phyloP scores from a whole-genome alignment of 345 rosid genomes.

The Trapa bicornis region DNA sequence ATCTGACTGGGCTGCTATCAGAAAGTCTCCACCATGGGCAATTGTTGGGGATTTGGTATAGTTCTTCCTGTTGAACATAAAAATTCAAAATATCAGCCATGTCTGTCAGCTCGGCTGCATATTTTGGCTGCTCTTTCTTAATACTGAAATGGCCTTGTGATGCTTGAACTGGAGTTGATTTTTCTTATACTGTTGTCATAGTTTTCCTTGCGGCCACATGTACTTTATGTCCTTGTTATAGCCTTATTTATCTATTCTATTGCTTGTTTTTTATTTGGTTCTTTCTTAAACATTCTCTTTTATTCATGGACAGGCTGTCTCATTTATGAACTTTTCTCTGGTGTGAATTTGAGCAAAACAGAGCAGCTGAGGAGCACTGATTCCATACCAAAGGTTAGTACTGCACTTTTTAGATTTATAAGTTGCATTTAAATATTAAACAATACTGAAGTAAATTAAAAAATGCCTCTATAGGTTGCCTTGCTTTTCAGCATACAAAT shows the following conservation, averaged over 20 bases:
- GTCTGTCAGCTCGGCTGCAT: neutral
- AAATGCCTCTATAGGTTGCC: neutral
- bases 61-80: conserved; percentile 2
- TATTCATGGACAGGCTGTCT: conserved; percentile 55
- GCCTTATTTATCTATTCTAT: neutral
- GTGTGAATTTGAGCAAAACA: conserved; percentile 67
- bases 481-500: conserved; percentile 13
- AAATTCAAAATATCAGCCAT: neutral
- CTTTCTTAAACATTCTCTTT: conserved; percentile 6
- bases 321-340: conserved; percentile 88
- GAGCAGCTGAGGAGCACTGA: conserved; percentile 87
- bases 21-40: conserved; percentile 95
- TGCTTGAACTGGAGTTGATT: neutral
- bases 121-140: neutral
- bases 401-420: neutral
- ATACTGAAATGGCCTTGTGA: neutral
- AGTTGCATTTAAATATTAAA: neutral
- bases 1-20: conserved; percentile 81
- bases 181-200: neutral
- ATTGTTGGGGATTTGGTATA: conserved; percentile 98
- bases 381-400: conserved; percentile 82
- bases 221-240: neutral
- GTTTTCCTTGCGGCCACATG: neutral
- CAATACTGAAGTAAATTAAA: neutral
- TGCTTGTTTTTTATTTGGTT: neutral